These are phyloP conservation scores for Aspergillus carlsbadensis DNA, from an alignment of 495 filamentous ascomycete species.

Conservation along the genomic window DNA sequence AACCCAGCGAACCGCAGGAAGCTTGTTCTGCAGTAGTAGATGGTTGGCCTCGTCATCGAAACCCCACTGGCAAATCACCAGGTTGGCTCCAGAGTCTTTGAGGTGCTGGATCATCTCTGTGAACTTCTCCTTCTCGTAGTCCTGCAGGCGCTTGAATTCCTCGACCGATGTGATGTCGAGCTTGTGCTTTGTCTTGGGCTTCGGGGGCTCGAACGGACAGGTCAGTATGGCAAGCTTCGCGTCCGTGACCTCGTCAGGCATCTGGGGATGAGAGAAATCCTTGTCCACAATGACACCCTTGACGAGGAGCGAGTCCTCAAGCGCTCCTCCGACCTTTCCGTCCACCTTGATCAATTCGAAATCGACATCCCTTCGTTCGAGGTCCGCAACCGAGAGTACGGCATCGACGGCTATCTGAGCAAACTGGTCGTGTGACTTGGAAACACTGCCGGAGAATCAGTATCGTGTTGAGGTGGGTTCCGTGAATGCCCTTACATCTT, in stretches of 20 bases:
- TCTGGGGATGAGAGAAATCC: slow-evolving; percentile 99
- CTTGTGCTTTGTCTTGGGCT: slow-evolving; percentile 99
- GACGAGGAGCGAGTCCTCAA: slow-evolving; percentile 94
- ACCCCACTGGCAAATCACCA: slow-evolving; percentile 99
- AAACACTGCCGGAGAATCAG: slow-evolving; percentile 60
- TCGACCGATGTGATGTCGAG: slow-evolving; percentile 96
- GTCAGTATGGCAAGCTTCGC: slow-evolving; percentile 97
- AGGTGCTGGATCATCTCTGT: slow-evolving; percentile 98
- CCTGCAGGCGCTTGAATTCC: slow-evolving; percentile 95
- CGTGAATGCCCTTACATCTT: slow-evolving; percentile 65
- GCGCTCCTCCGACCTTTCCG: slow-evolving; percentile 90
- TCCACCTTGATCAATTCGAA: slow-evolving; percentile 99
- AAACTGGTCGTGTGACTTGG: slow-evolving; percentile 98
- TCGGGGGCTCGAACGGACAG: slow-evolving; percentile 98
- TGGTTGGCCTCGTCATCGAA: slow-evolving; percentile 99
- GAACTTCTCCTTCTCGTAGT: slow-evolving; percentile 93
- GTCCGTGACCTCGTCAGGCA: slow-evolving; percentile 90
- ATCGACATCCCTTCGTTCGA: slow-evolving; percentile 95
- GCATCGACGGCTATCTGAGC: slow-evolving; percentile 96
- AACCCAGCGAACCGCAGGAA: slow-evolving; percentile 97
- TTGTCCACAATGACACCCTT: slow-evolving; percentile 99
- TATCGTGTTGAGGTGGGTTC: neutral
- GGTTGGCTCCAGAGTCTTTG: slow-evolving; percentile 94
- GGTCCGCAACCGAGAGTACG: slow-evolving; percentile 92
- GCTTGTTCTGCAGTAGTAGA: slow-evolving; percentile 88